These are phyloP conservation scores for Diaporthe citriasiana DNA, from an alignment of 2,329 filamentous ascomycete species.

Conservation along the genomic window DNA sequence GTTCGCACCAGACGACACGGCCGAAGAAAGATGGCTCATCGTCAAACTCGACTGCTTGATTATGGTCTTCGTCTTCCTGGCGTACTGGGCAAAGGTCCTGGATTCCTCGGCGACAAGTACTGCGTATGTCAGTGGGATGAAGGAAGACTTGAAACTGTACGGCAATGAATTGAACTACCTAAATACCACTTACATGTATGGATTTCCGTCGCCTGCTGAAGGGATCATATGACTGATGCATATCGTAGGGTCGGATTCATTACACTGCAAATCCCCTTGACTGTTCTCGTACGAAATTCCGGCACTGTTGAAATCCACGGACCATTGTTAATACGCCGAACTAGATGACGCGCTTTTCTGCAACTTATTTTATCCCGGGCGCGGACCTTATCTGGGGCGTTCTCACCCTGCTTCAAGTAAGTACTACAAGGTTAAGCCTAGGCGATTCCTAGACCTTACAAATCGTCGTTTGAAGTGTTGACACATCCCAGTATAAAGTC, in stretches of 20 bases:
- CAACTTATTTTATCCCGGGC: conserved; percentile 3
- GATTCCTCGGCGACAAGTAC: conserved; percentile 49
- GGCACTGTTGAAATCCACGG: background rate
- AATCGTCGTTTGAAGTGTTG: background rate
- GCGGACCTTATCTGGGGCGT: conserved; percentile 9
- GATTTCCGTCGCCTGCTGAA: fast-evolving
- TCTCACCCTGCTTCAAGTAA: conserved; percentile 9
- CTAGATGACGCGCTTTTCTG: conserved; percentile 16
- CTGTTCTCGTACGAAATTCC: background rate
- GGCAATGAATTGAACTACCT: conserved; percentile 24
- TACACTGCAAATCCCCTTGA: conserved; percentile 7
- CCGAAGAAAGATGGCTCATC: conserved; percentile 51
- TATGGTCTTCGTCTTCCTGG: conserved; percentile 53
- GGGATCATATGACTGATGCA: background rate
- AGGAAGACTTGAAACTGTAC: conserved; percentile 33
- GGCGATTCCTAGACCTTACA: background rate
- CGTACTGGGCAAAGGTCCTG: conserved; percentile 57
- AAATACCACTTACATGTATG: conserved; percentile 10
- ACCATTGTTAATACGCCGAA: background rate
- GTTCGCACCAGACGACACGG: conserved; percentile 41
- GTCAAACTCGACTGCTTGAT: conserved; percentile 54
- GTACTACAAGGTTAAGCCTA: background rate
- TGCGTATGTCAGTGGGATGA: conserved; percentile 23
- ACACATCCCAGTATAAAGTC: conserved; percentile 7
- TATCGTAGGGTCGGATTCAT: conserved; percentile 12